A percentile compares a stretch with the other conserved stretches of the same genome.
Evolutionary conservation across 2,329 filamentous ascomycete species (phyloP).

Genomic region (Aspergillus pseudoglaucus): DNA sequence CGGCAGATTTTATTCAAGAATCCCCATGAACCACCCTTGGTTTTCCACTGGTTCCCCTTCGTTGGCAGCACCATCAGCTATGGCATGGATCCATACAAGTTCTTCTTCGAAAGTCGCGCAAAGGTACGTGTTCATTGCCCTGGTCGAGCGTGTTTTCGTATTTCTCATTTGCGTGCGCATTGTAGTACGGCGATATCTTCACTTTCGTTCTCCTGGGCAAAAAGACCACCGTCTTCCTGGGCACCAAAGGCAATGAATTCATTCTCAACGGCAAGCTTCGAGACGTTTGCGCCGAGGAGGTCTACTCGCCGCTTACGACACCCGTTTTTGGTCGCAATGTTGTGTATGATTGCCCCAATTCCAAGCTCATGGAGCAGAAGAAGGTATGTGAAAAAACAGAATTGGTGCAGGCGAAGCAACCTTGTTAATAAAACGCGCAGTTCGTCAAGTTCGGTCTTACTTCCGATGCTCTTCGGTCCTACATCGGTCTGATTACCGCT

Average conservation of each 20-base stretch:
- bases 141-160: background rate
- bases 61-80: slow-evolving; percentile 89
- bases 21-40: slow-evolving; percentile 65
- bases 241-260: slow-evolving; percentile 79
- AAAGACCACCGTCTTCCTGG: slow-evolving; percentile 80
- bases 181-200: slow-evolving; percentile 78
- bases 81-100: slow-evolving; percentile 72
- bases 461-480: slow-evolving; percentile 57
- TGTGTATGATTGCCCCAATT: slow-evolving; percentile 84
- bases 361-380: slow-evolving; percentile 94
- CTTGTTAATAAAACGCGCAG: slow-evolving; percentile 26
- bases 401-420: background rate
- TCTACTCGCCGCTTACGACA: slow-evolving; percentile 70
- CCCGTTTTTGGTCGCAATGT: slow-evolving; percentile 76
- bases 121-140: slow-evolving; percentile 53
- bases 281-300: slow-evolving; percentile 84
- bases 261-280: slow-evolving; percentile 86
- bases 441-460: slow-evolving; percentile 62
- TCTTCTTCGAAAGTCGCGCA: slow-evolving; percentile 58
- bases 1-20: slow-evolving; percentile 75
- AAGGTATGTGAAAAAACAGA: slow-evolving; percentile 53
- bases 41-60: slow-evolving; percentile 61
- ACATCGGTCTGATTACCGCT: slow-evolving; percentile 69
- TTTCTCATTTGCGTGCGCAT: slow-evolving; percentile 5
- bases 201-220: slow-evolving; percentile 83